Evolutionary conservation across 2,329 filamentous ascomycete genomes (phyloP).

Genomic region (Gnomoniopsis smithogilvyi): DNA sequence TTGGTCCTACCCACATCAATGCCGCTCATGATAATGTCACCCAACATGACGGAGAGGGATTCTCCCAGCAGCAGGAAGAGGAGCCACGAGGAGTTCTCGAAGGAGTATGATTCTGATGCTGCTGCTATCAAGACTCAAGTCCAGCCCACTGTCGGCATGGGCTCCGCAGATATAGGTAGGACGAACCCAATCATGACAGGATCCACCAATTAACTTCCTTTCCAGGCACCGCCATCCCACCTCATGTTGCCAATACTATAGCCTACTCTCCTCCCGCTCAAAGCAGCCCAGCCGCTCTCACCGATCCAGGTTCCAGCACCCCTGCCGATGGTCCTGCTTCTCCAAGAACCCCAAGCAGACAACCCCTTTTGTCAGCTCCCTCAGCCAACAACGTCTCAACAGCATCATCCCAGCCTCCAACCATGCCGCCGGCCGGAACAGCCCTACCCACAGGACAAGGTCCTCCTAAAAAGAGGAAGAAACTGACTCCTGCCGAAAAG

Average conservation of each 20-base stretch:
- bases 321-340: conserved; percentile 35
- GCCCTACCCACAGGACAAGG: conserved; percentile 24
- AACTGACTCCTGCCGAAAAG: conserved; percentile 39
- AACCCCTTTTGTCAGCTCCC: conserved; percentile 22
- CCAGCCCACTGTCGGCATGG: conserved; percentile 3
- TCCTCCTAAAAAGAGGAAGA: conserved; percentile 43
- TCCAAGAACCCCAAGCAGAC: conserved; percentile 26
- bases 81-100: conserved; percentile 42
- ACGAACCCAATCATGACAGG: neutral
- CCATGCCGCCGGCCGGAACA: conserved; percentile 9
- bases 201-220: neutral
- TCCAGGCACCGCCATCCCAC: conserved; percentile 16
- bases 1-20: conserved; percentile 29
- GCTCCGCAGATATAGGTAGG: conserved; percentile 3
- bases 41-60: conserved; percentile 46
- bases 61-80: conserved; percentile 38
- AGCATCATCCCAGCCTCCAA: neutral
- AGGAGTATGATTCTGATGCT: conserved; percentile 18
- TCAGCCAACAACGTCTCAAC: conserved; percentile 11
- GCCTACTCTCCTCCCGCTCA: conserved; percentile 23
- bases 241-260: conserved; percentile 18
- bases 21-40: conserved; percentile 46
- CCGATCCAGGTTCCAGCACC: conserved; percentile 40
- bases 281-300: conserved; percentile 33
- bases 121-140: conserved; percentile 24